Base-by-base conservation (phyloP, 495 filamentous ascomycete genomes). In the Lasiosphaeria miniovina region DNA sequence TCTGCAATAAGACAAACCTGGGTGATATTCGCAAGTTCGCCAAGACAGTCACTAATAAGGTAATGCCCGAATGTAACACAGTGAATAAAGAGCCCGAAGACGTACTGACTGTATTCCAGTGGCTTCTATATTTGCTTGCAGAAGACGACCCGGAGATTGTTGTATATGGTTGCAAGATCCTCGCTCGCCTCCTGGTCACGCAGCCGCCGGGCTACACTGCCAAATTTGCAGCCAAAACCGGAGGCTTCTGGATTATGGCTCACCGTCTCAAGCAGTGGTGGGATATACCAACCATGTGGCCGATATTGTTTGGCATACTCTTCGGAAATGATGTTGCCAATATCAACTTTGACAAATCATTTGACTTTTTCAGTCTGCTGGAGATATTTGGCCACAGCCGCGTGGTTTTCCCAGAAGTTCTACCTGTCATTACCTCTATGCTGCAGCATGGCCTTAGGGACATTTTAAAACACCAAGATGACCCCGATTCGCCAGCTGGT, bases 1-100 rank as follows among this genome's bases (percentile, higher is more conserved):
- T 98, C n/a, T 96, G 90, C 64, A 84, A 89, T 54, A 83, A 85
- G 62, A 77, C 78, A 43, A 89, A 87, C 60, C 71, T 77, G 12
- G 73, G 68, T n/a, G 86, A 87, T 40, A 85, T 96, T 54, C 84
- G 84, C 66, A 93, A 90, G 65, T 98, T 98, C 75, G 91, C 93
- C 14, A 90, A 87, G 74, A 94, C 92, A 2, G 93, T 98, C 4
- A 97, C 95, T 34, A 96, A 93, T 63, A 98, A 96, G 85, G 92
- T 94, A 79, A 67, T 83, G 76, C 56, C 59, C 52, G 54, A 64
- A 43, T 36, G 54, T 58, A 57, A 61, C 53, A 46, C 54, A 31
- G 57, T 51, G 52, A 64, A 53, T 54, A 53, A 41, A 57, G 40
- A 60, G 24, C 24, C 24, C 32, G 53, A 62, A 51, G 66, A 61